Percentiles rank a stretch among this genome's conserved stretches.
These are phyloP conservation scores for Penicillium pulvis DNA, from an alignment of 495 filamentous ascomycete species.

Conservation along the genomic window DNA sequence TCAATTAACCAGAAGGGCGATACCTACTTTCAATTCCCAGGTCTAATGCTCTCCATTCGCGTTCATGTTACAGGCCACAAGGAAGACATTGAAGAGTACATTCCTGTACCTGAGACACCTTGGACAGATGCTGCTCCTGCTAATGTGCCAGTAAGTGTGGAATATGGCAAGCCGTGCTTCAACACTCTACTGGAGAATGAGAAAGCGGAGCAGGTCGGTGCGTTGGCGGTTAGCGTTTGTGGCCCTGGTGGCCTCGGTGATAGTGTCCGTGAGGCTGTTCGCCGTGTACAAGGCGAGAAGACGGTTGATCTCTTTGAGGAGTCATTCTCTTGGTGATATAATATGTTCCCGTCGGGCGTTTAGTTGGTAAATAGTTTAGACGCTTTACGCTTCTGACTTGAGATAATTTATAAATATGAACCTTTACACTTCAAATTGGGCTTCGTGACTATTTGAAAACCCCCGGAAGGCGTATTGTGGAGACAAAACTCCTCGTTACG, in stretches of 20 bases:
- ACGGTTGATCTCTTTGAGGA: conserved; percentile 48
- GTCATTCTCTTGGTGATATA: conserved; percentile 44
- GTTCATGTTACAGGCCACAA: conserved; percentile 37
- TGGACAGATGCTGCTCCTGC: conserved; percentile 36
- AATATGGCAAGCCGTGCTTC: conserved; percentile 39
- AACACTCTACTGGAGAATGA: conserved; percentile 36
- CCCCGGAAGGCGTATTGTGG: no score
- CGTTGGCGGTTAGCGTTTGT: conserved; percentile 50
- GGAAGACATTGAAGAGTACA: conserved; percentile 30
- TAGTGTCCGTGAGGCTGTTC: conserved; percentile 43
- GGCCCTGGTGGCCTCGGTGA: conserved; percentile 48
- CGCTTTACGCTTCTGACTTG: not conserved
- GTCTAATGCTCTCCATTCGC: conserved; percentile 37
- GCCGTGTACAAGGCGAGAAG: conserved; percentile 36
- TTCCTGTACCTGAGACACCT: conserved; percentile 26
- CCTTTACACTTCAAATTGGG: not conserved
- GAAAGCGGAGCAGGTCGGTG: conserved; percentile 41
- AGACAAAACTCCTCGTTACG: no score
- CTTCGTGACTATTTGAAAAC: no score
- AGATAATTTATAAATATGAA: conserved; percentile 2
- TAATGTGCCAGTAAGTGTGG: conserved; percentile 32
- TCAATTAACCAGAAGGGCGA: conserved; percentile 26
- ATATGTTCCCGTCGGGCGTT: conserved; percentile 1
- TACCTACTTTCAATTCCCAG: conserved; percentile 35
- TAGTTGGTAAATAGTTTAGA: conserved; percentile 4